Conservation (phyloP, 2,329 filamentous ascomycete genomes). For the Trichoderma sp. region DNA sequence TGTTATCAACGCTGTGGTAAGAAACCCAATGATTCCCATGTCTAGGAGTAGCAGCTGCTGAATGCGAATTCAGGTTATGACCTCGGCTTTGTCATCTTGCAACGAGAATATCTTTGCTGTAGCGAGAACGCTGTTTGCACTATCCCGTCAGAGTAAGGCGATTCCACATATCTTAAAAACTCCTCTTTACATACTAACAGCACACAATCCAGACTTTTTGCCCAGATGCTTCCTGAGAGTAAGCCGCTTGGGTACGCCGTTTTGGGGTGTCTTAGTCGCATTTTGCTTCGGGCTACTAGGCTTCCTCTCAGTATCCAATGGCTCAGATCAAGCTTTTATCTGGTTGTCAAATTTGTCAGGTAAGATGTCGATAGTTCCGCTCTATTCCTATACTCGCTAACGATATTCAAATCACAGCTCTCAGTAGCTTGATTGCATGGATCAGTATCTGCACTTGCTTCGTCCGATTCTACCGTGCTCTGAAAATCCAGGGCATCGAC, state of each 20-base stretch:
- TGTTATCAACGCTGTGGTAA: conserved; percentile 59
- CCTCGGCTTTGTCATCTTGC: conserved; percentile 58
- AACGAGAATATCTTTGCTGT: conserved; percentile 59
- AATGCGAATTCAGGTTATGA: conserved; percentile 40
- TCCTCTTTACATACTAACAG: neutral
- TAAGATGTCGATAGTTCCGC: conserved; percentile 31
- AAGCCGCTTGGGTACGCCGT: conserved; percentile 55
- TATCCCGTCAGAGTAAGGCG: conserved; percentile 52
- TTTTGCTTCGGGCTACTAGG: conserved; percentile 50
- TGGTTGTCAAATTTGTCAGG: conserved; percentile 62
- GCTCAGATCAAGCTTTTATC: conserved; percentile 53
- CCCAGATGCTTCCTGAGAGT: conserved; percentile 55
- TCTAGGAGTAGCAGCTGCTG: neutral
- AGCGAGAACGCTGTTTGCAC: conserved; percentile 55
- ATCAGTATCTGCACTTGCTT: conserved; percentile 39
- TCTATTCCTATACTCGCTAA: neutral
- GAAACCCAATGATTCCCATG: neutral
- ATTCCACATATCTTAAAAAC: no score
- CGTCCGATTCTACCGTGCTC: conserved; percentile 43
- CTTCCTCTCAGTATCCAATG: conserved; percentile 52
- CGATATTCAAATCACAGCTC: neutral
- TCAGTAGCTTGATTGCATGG: conserved; percentile 41
- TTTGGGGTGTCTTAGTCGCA: conserved; percentile 49
- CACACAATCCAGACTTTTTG: conserved; percentile 43
- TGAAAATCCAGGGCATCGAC: conserved; percentile 46